Evolutionary conservation across 1,284 basidiomycete genomes (phyloP), one percentile per base, ranked within the genome.

Genomic region (Cutaneotrichosporon sp.): DNA sequence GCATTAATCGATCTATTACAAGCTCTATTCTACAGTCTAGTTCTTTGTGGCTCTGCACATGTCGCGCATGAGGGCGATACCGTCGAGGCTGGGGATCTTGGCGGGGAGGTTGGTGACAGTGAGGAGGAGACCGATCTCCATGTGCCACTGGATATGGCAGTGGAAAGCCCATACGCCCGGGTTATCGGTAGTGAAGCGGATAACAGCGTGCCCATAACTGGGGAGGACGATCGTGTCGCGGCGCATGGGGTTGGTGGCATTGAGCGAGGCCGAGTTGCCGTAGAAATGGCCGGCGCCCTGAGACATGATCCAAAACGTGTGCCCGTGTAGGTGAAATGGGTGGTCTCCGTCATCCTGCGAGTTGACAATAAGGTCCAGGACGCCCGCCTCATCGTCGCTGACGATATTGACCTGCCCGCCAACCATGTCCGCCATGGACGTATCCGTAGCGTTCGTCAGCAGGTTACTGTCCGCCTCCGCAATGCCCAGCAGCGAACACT

Each of bases 291-390:
- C 38, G 8, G 30, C 23, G 4, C 57, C 62, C 12, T 38, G 33
- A 5, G 44, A 51, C 30, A 67, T 46, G 51, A 67, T 23, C 57
- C 56, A 62, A 48, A 67, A 64, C 12, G 46, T 49, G 55, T 63
- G 60, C 17, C 65, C 66, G 55, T 68, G 66, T 30, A 68, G 49
- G 42, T 68, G 66, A 52, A 66, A 66, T 9, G 66, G 65, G 41
- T 68, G 66, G 21, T 49, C 39, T 12, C 62, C 58, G 45, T 67
- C 65, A 47, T 64, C 63, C 36, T 58, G 54, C 2, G 49, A 51
- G 50, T 64, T 62, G 46, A 66, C 46, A 20, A 66, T 46, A 8
- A 67, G 38, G 33, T 66, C 64, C 22, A 64, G 41, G 30, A 58
- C 59, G 9, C 55, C 61, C 14, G 34, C 22, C 3, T 45, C 44